Evolutionary conservation across 257 asterid genomes (phyloP).

Genomic region (Penstemon barbatus): DNA sequence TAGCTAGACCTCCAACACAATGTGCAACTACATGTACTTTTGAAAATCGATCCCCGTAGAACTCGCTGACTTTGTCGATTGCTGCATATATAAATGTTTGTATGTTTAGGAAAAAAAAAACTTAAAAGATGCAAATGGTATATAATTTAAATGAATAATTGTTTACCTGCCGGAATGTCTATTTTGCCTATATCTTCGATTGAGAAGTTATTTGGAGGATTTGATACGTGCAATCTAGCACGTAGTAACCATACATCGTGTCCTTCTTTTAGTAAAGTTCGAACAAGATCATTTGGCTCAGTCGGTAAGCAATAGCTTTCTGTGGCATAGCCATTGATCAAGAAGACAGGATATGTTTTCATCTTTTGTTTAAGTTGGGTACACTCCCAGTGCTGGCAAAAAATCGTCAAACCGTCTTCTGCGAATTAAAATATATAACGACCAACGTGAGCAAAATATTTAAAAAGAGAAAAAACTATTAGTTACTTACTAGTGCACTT

Average conservation of each 20-base stretch:
- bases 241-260: constrained; percentile 48
- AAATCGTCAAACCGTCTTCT: constrained; percentile 44
- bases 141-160: background rate
- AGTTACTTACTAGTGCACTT: background rate
- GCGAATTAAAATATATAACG: constrained; percentile 15
- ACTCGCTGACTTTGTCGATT: constrained; percentile 36
- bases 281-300: constrained; percentile 51
- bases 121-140: background rate
- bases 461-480: background rate
- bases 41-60: constrained; percentile 28
- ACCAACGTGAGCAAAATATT: background rate
- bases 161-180: constrained; percentile 50
- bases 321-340: constrained; percentile 53
- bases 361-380: constrained; percentile 25
- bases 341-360: constrained; percentile 39
- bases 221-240: constrained; percentile 41
- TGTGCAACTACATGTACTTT: constrained; percentile 52
- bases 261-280: constrained; percentile 51
- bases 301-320: constrained; percentile 58
- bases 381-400: constrained; percentile 47
- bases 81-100: constrained; percentile 37
- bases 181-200: constrained; percentile 52
- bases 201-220: constrained; percentile 35
- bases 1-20: constrained; percentile 55
- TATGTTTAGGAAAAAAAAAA: background rate